Base-by-base conservation (phyloP, 441 rosid species). In the Pelargonium exstipulatum region DNA sequence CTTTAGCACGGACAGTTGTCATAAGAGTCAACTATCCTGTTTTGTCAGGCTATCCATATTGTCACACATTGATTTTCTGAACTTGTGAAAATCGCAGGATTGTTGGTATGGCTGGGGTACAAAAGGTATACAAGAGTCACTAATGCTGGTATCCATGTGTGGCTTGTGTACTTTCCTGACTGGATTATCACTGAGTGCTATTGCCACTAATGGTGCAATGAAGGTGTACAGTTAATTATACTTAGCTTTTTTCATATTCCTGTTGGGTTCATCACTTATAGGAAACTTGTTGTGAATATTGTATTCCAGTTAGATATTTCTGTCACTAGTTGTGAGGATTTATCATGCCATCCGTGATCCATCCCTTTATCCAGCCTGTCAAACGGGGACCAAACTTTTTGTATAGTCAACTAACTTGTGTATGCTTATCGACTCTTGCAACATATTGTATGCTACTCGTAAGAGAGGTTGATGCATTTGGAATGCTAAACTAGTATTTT, bases 141-240 rank as follows among this genome's bases (percentile, higher is more conserved):
- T 95, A 22, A 48, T 92, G 70, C 82, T 95, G 78, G 97, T 95
- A 71, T 79, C 91, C 42, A 83, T 92, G 71, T 95, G 99, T 80
- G 98, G 99, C 63, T 53, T 82, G 70, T 95, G 99, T 81, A 95
- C 99, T 76, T 92, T 95, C 83, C 79, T 95, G 77, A 92, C 99
- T 64, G 72, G 87, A 76, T 87, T 95, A 79, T 95, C 99, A 14
- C 76, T 95, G 81, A 95, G 99, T 83, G 99, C 99, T 67, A 95
- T 95, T 83, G 99, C 99, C 55, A 95, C 99, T 51, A 95, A 95
- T 85, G 99, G 99, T 70, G 99, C 99, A 67, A 95, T 95, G 97
- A 95, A 92, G 97, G 98, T 95, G 76, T 29, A 61, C 14, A 22
- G 24, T 24, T 61, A 22, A 61, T 22, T 24, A 6, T 24, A 61